Percentiles rank a stretch among this genome's conserved stretches.
phyloP scores from a whole-genome alignment of 768 basidiomycete genomes.

The Kwoniella dendrophila region DNA sequence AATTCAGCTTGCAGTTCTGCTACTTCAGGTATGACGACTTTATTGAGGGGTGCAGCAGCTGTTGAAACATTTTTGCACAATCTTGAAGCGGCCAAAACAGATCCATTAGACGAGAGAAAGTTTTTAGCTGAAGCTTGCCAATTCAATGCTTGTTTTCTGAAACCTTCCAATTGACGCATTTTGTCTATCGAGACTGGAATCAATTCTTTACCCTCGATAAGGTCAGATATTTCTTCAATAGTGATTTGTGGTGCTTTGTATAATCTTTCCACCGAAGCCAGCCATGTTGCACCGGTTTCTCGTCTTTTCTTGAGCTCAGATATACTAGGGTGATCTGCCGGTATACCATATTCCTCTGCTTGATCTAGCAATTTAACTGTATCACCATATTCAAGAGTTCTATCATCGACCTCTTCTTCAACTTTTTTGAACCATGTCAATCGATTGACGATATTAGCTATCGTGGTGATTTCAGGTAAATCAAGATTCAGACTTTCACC shows the following conservation, averaged over 20 bases:
- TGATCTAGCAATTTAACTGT: conserved; percentile 72
- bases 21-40: conserved; percentile 50
- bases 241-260: conserved; percentile 59
- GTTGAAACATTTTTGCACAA: conserved; percentile 42
- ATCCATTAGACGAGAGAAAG: conserved; percentile 26
- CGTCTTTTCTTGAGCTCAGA: conserved; percentile 67
- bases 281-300: conserved; percentile 75
- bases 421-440: conserved; percentile 76
- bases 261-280: conserved; percentile 63
- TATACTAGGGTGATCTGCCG: conserved; percentile 68
- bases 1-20: conserved; percentile 43
- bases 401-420: conserved; percentile 68
- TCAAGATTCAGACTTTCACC: conserved; percentile 70
- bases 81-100: conserved; percentile 30
- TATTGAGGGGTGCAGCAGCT: conserved; percentile 38
- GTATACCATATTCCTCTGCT: conserved; percentile 69
- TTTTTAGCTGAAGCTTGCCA: conserved; percentile 41
- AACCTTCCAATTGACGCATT: conserved; percentile 67
- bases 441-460: conserved; percentile 79
- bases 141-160: conserved; percentile 57
- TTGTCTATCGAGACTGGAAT: conserved; percentile 69
- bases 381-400: conserved; percentile 70
- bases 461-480: conserved; percentile 73
- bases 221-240: conserved; percentile 73
- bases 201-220: conserved; percentile 66